These are phyloP conservation scores for Diaporthe sp. DNA, from an alignment of 2,329 filamentous ascomycete species.

Conservation along the genomic window DNA sequence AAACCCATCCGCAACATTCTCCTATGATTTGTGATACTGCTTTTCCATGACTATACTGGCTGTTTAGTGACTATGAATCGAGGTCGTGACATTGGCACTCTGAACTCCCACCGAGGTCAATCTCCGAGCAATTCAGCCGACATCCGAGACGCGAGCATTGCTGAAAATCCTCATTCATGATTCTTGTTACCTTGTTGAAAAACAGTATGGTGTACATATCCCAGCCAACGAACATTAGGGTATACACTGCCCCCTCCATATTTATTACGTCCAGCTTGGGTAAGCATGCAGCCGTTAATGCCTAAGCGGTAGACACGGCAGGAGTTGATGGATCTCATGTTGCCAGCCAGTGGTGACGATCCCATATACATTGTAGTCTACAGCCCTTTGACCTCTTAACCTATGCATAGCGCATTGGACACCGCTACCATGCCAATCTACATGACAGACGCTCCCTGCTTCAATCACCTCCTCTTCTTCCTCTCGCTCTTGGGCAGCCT, in stretches of 20 bases:
- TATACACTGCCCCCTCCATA: not conserved
- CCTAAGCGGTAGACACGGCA: rapidly evolving
- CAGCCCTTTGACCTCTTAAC: not conserved
- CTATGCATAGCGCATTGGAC: not conserved
- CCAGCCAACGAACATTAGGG: too few relatives aligned
- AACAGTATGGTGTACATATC: too few relatives aligned
- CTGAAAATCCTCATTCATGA: not conserved
- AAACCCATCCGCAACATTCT: not conserved
- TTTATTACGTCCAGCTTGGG: not conserved
- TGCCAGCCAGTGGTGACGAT: not conserved
- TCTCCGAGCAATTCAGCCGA: not conserved
- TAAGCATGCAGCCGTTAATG: not conserved
- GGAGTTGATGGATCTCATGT: not conserved
- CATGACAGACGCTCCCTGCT: not conserved
- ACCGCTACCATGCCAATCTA: not conserved
- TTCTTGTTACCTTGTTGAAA: too few relatives aligned
- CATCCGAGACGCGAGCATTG: not conserved
- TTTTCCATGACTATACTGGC: not conserved
- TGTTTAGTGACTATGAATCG: too few relatives aligned
- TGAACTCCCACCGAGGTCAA: rapidly evolving
- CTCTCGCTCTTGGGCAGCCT: slow-evolving; percentile 34
- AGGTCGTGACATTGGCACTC: not conserved
- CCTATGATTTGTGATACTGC: too few relatives aligned
- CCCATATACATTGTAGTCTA: slow-evolving; percentile 11
- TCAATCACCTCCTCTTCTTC: slow-evolving; percentile 37